Evolutionary conservation across 139 green algal genomes (phyloP).

Genomic region (Chlorella sp.): DNA sequence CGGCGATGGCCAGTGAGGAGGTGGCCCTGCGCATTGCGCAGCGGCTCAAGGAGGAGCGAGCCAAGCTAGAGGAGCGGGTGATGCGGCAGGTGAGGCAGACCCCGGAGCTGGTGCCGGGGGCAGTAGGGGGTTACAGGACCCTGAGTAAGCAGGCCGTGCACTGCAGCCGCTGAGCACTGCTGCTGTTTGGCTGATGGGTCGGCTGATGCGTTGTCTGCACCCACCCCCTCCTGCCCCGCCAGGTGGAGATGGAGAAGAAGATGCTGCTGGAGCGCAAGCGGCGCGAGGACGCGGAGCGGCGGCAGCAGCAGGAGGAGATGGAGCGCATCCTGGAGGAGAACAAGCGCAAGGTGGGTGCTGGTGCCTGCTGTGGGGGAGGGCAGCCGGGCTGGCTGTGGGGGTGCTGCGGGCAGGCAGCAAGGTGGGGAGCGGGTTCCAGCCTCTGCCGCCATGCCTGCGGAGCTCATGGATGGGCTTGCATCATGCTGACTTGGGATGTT

Average conservation of each 20-base stretch:
- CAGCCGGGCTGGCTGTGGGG: neutral
- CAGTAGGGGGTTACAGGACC: too few relatives aligned
- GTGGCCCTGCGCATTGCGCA: constrained; percentile 32
- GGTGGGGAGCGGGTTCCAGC: neutral
- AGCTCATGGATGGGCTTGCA: neutral
- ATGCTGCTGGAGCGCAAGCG: constrained; percentile 53
- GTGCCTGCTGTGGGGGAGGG: neutral
- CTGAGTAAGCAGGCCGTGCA: too few relatives aligned
- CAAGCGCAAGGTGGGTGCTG: constrained; percentile 39
- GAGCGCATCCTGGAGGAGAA: constrained; percentile 55
- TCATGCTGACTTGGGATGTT: neutral
- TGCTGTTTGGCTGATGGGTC: too few relatives aligned
- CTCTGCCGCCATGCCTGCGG: neutral
- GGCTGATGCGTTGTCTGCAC: too few relatives aligned
- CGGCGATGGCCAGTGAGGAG: constrained; percentile 31
- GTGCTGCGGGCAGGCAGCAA: neutral
- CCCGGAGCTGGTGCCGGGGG: too few relatives aligned
- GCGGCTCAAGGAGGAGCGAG: constrained; percentile 44
- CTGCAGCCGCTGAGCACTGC: too few relatives aligned
- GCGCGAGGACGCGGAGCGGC: constrained; percentile 49
- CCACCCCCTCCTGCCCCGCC: constrained; percentile 32
- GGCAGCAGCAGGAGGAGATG: constrained; percentile 48
- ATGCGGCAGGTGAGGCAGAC: neutral
- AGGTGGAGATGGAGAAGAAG: constrained; percentile 46
- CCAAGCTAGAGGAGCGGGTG: constrained; percentile 49